A percentile compares a stretch with the other conserved stretches of the same genome.
Conservation (phyloP, 1,139 yeast species). For the Hyphopichia burtonii region DNA sequence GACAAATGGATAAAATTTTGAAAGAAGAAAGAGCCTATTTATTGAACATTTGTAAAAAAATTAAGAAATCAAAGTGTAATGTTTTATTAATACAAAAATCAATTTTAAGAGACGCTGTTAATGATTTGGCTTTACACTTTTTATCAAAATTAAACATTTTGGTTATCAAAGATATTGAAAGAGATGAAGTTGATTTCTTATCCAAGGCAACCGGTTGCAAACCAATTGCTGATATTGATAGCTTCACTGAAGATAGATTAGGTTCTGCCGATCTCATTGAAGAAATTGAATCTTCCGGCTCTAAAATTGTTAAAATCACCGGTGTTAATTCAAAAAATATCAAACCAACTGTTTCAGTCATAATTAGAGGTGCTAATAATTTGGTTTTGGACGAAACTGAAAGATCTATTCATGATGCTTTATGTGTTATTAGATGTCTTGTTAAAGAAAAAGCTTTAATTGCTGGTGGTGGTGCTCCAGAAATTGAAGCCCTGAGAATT, state of each 20-base stretch:
- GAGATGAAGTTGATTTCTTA: slow-evolving; percentile 94
- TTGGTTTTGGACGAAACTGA: slow-evolving; percentile 93
- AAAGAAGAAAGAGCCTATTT: slow-evolving; percentile 96
- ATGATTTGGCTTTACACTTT: slow-evolving; percentile 93
- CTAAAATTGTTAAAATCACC: slow-evolving; percentile 87
- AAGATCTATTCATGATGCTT: slow-evolving; percentile 94
- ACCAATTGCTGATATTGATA: slow-evolving; percentile 93
- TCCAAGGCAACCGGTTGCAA: slow-evolving; percentile 90
- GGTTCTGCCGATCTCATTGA: slow-evolving; percentile 92
- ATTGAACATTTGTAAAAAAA: slow-evolving; percentile 90
- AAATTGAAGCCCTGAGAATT: slow-evolving; percentile 85
- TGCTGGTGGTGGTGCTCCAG: slow-evolving; percentile 99
- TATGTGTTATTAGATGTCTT: slow-evolving; percentile 93
- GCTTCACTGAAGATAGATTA: slow-evolving; percentile 87
- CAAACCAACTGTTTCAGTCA: slow-evolving; percentile 81
- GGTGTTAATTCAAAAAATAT: slow-evolving; percentile 64
- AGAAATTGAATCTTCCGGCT: slow-evolving; percentile 89
- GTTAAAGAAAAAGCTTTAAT: slow-evolving; percentile 92
- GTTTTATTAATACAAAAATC: slow-evolving; percentile 92
- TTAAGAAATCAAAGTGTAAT: slow-evolving; percentile 95
- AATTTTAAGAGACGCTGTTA: slow-evolving; percentile 94
- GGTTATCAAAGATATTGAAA: slow-evolving; percentile 93
- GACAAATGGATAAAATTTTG: slow-evolving; percentile 98
- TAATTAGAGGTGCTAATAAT: slow-evolving; percentile 92
- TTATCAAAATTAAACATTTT: slow-evolving; percentile 86